phyloP scores from a whole-genome alignment of 179 eudicot genomes.

The Carnegiea gigantea region DNA sequence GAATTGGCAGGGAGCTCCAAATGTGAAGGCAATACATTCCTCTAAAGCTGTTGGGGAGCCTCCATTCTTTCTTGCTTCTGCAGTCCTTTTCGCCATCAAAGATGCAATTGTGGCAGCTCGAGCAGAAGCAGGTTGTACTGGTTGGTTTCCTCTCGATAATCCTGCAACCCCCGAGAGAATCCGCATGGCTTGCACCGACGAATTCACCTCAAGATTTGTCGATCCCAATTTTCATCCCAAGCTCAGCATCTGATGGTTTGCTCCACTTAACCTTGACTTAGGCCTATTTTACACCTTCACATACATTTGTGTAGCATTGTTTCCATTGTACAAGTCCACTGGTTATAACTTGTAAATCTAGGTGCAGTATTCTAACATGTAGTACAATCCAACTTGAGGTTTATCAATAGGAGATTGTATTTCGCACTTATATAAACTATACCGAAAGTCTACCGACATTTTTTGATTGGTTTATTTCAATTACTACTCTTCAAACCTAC shows the following conservation, averaged over 20 bases:
- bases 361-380: too few species aligned
- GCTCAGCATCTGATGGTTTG: constrained; percentile 53
- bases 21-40: constrained; percentile 86
- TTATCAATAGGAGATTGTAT: too few species aligned
- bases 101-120: constrained; percentile 89
- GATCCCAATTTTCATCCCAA: constrained; percentile 66
- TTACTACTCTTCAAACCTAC: too few species aligned
- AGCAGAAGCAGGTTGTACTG: constrained; percentile 66
- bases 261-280: neutral
- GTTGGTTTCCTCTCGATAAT: constrained; percentile 93
- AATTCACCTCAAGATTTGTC: constrained; percentile 50
- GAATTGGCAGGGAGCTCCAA: constrained; percentile 71
- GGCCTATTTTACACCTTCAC: too few species aligned
- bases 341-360: neutral
- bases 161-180: constrained; percentile 99
- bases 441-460: too few species aligned
- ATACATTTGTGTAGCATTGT: neutral
- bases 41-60: constrained; percentile 99
- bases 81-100: constrained; percentile 88
- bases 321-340: neutral
- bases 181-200: constrained; percentile 88
- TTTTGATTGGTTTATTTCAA: too few species aligned
- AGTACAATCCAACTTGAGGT: too few species aligned
- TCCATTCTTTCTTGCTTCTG: constrained; percentile 95
- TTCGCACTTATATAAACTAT: too few species aligned